Evolutionary conservation across 176 grass and related monocot species (phyloP), one percentile per base, ranked within the genome.

Genomic region (Oryza meridionalis): DNA sequence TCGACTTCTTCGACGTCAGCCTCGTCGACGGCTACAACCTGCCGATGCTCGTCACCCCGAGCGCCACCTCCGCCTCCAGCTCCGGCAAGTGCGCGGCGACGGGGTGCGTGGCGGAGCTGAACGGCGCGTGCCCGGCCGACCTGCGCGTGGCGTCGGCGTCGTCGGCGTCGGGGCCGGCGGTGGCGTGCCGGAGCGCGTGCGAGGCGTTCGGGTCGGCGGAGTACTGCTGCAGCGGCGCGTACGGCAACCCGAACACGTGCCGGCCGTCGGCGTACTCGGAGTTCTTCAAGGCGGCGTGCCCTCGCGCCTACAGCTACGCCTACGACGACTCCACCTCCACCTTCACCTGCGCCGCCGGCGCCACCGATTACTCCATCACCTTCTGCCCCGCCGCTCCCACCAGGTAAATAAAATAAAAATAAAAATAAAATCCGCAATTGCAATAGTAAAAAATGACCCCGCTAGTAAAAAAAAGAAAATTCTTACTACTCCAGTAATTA

Each of bases 1-100:
- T 84, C 26, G 84, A 94, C 80, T 94, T 92, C 78, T 94, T 83
- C 85, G 92, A 94, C 77, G 92, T 92, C 69, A 94, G 92, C 81
- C 85, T 94, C 53, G 92, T 94, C 32, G 92, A 94, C 67, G 90
- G 92, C 0, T 92, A 92, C 77, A 92, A 92, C 31, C 75, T 92
- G 68, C 92, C 92, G 0, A 78, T 87, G 68, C 64, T 88, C 4
- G 58, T 94, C 38, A 47, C 76, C 32, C 87, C 92, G 9, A 43
- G 42, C 42, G 42, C 50, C 3, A 3, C 10, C 32, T 35, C 33
- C 17, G 29, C 29, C 61, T 1, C 46, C 51, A 7, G 29, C 61
- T 1, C 17, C 35, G 82, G 83, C 11, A 91, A 91, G 32, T 94
- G 90, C 68, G 65, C 59, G 51, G 19, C 85, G 15, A 92, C 93